phyloP scores from a whole-genome alignment of 352 stramenopile species.

The Globisporangium paddicum region DNA sequence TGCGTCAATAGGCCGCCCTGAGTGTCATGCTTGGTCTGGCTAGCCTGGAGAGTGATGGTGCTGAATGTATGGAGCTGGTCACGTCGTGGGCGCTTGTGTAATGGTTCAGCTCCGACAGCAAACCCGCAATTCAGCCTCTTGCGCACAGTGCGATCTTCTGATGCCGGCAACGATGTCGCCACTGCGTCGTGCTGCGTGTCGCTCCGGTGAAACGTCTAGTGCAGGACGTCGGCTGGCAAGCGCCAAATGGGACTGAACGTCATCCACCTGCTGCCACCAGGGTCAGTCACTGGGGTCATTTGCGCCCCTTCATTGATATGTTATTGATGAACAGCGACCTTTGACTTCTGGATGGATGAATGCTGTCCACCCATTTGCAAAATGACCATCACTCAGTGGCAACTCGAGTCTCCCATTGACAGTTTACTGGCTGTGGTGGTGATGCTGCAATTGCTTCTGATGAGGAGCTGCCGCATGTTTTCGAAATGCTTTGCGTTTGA shows the following conservation, averaged over 20 bases:
- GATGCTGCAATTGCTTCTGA: not conserved
- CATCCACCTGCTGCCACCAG: no score
- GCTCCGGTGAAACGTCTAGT: not conserved
- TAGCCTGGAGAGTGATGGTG: not conserved
- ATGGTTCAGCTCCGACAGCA: not conserved
- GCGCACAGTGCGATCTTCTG: not conserved
- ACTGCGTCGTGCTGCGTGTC: not conserved
- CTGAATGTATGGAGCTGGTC: not conserved
- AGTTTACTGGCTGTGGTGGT: not conserved
- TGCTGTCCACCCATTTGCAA: not conserved
- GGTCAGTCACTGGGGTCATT: no score
- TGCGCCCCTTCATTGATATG: not conserved
- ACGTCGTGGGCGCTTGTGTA: not conserved
- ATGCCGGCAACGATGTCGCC: not conserved
- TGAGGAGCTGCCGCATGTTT: not conserved
- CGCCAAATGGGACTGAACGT: not conserved
- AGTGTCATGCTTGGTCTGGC: not conserved
- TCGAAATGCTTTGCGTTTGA: not conserved
- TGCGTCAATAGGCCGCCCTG: not conserved
- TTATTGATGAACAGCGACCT: not conserved
- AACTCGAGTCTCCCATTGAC: not conserved
- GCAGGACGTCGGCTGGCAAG: not conserved
- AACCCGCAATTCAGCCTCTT: not conserved
- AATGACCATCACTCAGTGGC: not conserved
- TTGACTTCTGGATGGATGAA: not conserved